phyloP scores from a whole-genome alignment of 2,329 filamentous ascomycete genomes.

The Penicillium sp. region DNA sequence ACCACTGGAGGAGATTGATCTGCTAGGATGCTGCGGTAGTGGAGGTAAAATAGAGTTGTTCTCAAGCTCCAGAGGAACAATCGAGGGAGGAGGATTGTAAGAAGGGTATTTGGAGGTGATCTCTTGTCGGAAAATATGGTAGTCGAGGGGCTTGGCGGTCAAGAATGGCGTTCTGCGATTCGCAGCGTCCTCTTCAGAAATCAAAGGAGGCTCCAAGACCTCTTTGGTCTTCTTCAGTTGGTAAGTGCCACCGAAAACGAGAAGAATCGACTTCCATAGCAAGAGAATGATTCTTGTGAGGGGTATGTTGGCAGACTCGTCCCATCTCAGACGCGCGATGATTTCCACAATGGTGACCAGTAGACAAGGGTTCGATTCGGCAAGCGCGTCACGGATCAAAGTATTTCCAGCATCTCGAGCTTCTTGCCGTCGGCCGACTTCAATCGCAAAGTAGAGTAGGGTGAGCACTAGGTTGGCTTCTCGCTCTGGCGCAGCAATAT shows the following conservation, averaged over 20 bases:
- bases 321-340: constrained; percentile 71
- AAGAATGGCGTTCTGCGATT: constrained; percentile 73
- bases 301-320: constrained; percentile 55
- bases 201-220: constrained; percentile 60
- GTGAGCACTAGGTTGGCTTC: constrained; percentile 49
- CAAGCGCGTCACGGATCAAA: constrained; percentile 41
- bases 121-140: constrained; percentile 94
- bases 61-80: constrained; percentile 84
- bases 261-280: constrained; percentile 87
- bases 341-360: constrained; percentile 72
- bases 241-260: constrained; percentile 78
- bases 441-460: constrained; percentile 45
- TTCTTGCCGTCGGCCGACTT: constrained; percentile 44
- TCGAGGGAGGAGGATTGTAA: constrained; percentile 82
- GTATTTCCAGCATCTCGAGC: constrained; percentile 25
- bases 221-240: constrained; percentile 75
- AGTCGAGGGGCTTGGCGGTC: constrained; percentile 91
- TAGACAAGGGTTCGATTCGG: constrained; percentile 65
- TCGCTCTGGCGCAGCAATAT: constrained; percentile 40
- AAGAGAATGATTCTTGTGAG: constrained; percentile 76
- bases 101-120: constrained; percentile 97
- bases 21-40: constrained; percentile 71
- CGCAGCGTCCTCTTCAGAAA: constrained; percentile 46
- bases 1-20: constrained; percentile 62
- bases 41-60: constrained; percentile 89